A percentile compares a stretch with the other conserved stretches of the same genome.
Conservation (phyloP, 2,329 filamentous ascomycete genomes). For the Venturia nashicola region DNA sequence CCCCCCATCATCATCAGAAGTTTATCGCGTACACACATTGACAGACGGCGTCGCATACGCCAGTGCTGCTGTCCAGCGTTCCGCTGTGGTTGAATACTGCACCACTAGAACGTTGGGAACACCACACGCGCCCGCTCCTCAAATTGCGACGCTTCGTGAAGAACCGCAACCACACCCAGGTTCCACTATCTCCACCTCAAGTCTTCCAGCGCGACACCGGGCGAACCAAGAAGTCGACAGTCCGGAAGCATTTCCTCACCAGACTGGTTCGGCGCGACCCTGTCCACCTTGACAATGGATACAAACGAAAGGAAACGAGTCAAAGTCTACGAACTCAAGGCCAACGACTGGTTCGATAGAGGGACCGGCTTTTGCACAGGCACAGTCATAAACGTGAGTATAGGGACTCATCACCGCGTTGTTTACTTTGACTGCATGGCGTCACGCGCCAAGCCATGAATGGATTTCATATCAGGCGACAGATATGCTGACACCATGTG, state of each 20-base stretch:
- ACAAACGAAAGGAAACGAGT: conserved; percentile 2
- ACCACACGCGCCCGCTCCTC: background rate
- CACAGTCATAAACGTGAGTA: conserved; percentile 56
- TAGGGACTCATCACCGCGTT: background rate
- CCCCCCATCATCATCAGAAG: background rate
- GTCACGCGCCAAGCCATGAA: conserved; percentile 9
- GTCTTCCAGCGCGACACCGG: background rate
- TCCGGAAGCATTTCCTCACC: background rate
- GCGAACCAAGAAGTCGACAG: background rate
- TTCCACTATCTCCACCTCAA: background rate
- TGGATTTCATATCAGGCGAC: conserved; percentile 8
- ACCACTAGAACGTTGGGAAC: background rate
- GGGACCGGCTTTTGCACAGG: conserved; percentile 93
- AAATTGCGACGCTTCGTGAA: conserved; percentile 11
- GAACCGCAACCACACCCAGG: background rate
- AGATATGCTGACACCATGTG: conserved; percentile 34
- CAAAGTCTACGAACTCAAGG: conserved; percentile 6
- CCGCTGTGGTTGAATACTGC: background rate
- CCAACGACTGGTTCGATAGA: conserved; percentile 62
- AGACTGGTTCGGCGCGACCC: background rate
- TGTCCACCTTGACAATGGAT: background rate
- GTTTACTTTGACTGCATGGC: conserved; percentile 1
- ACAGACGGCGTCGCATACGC: background rate
- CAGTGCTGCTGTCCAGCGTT: background rate
- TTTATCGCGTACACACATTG: background rate